These are phyloP conservation scores for Arthrobotrys sphaeroides DNA, from an alignment of 2,329 filamentous ascomycete genomes.

Conservation along the genomic window DNA sequence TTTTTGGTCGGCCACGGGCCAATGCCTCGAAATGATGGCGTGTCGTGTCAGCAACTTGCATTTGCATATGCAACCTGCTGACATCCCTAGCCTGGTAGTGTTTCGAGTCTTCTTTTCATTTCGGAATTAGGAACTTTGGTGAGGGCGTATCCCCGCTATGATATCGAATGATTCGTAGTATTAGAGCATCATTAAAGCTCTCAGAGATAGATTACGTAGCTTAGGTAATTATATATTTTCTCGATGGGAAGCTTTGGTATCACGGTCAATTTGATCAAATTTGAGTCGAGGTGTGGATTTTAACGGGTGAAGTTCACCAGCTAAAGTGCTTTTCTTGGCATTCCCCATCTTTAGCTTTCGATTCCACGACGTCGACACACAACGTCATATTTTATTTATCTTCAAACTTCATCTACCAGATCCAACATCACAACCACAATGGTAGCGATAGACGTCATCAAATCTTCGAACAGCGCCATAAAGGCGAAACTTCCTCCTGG, in stretches of 20 bases:
- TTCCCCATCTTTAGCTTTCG: neutral
- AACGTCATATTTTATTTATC: neutral
- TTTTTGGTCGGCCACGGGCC: too few relatives aligned
- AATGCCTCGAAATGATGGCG: neutral
- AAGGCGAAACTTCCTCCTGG: slow-evolving; percentile 62
- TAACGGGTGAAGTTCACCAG: neutral
- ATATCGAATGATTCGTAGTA: too few relatives aligned
- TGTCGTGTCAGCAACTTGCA: slow-evolving; percentile 5
- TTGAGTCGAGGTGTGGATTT: too few relatives aligned
- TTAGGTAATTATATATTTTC: slow-evolving; percentile 15
- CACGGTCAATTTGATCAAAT: neutral
- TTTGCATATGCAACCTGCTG: slow-evolving; percentile 39
- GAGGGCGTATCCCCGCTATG: neutral
- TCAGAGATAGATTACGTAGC: neutral
- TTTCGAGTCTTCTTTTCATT: neutral
- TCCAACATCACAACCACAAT: slow-evolving; percentile 2
- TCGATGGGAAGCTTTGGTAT: neutral
- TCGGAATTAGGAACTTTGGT: neutral
- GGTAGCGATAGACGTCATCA: slow-evolving; percentile 42
- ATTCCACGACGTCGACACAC: too few relatives aligned
- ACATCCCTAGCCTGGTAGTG: neutral
- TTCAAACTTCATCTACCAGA: neutral
- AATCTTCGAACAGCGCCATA: slow-evolving; percentile 32
- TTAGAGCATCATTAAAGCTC: too few relatives aligned
- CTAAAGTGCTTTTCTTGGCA: neutral